Conservation (phyloP, 768 basidiomycete species). For the Chalciporus piperatus region DNA sequence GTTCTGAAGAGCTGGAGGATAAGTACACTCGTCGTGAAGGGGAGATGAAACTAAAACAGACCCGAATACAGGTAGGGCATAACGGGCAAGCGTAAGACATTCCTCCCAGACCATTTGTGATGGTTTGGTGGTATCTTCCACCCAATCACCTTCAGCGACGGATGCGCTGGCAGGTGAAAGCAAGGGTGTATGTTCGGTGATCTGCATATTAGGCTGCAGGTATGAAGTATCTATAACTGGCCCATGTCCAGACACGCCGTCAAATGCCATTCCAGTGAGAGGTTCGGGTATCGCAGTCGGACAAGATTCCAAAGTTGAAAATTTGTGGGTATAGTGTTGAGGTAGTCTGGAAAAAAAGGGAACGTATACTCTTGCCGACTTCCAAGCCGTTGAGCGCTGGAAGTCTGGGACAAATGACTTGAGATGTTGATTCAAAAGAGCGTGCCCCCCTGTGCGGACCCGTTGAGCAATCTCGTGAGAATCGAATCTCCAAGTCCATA, state of each 20-base stretch:
- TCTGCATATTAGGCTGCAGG: background rate
- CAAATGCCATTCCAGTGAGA: background rate
- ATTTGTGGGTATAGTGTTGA: background rate
- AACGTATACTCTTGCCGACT: no score
- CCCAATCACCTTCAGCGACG: slow-evolving; percentile 42
- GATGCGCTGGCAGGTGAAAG: slow-evolving; percentile 51
- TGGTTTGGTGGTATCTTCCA: background rate
- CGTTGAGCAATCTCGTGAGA: no score
- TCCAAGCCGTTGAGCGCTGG: no score
- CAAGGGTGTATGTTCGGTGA: slow-evolving; percentile 51
- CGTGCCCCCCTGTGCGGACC: no score
- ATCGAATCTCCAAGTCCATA: no score
- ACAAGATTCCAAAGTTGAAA: background rate
- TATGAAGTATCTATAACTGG: background rate
- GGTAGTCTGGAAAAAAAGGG: background rate
- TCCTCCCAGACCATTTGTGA: background rate
- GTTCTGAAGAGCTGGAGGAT: slow-evolving; percentile 31
- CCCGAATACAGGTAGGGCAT: background rate
- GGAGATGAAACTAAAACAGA: background rate
- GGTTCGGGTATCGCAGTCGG: background rate
- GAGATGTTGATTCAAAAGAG: no score
- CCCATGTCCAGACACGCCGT: background rate
- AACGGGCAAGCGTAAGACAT: background rate
- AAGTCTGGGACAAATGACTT: no score
- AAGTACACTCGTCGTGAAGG: background rate